Conservation (phyloP, 2,329 filamentous ascomycete species). For the Aspergillus unguis region DNA sequence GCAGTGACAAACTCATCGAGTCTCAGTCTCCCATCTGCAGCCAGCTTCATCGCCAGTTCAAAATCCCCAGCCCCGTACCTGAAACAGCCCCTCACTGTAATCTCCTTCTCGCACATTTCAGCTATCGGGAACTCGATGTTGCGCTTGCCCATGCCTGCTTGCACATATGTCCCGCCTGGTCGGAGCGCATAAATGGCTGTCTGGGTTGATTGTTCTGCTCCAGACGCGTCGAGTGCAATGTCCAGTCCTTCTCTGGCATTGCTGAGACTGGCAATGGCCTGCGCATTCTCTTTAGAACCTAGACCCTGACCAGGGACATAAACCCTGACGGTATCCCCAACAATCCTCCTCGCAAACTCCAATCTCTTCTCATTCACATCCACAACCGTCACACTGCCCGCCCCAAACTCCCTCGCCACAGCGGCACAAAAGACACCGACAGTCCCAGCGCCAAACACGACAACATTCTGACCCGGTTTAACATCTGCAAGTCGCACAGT, state of each 20-base stretch:
- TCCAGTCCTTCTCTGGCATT: conserved; percentile 6
- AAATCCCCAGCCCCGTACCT: background rate
- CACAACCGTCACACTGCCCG: conserved; percentile 56
- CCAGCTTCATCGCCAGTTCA: background rate
- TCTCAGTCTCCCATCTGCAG: conserved; percentile 15
- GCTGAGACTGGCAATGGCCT: conserved; percentile 31
- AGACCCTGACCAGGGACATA: conserved; percentile 10
- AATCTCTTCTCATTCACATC: conserved; percentile 60
- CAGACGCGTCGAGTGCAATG: background rate
- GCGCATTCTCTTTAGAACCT: conserved; percentile 24
- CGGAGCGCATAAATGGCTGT: background rate
- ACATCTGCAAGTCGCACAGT: conserved; percentile 40
- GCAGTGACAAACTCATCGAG: conserved; percentile 30
- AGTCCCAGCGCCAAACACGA: conserved; percentile 63
- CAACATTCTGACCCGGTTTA: conserved; percentile 37
- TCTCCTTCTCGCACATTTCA: background rate
- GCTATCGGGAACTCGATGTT: background rate
- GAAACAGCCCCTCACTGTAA: background rate
- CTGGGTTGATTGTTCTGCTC: background rate
- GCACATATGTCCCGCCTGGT: background rate
- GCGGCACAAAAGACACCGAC: conserved; percentile 61
- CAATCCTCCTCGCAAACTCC: conserved; percentile 44
- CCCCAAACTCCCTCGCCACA: conserved; percentile 61
- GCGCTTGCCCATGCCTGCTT: background rate
- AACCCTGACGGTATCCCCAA: conserved; percentile 54